phyloP scores from a whole-genome alignment of 306 rosid species.

The Cucumis sativus region DNA sequence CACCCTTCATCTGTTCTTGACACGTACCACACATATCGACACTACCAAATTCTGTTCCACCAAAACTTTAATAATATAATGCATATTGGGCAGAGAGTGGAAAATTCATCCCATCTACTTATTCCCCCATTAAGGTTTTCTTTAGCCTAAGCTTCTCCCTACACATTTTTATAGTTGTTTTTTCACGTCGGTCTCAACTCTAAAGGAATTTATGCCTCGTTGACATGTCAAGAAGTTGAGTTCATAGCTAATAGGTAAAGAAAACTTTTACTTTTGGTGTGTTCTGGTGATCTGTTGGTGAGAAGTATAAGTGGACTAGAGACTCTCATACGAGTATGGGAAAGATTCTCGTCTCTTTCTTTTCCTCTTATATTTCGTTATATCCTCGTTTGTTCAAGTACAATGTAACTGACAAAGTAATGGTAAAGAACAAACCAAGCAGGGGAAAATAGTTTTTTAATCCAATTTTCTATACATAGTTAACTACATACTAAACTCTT shows the following conservation, averaged over 20 bases:
- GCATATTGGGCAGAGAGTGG: background rate
- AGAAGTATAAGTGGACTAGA: background rate
- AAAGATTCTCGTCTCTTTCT: background rate
- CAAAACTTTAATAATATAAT: background rate
- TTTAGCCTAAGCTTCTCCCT: background rate
- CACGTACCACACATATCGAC: background rate
- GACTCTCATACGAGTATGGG: background rate
- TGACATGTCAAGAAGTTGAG: background rate
- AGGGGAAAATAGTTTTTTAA: background rate
- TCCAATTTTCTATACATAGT: no score
- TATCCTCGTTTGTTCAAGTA: background rate
- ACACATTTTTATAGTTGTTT: background rate
- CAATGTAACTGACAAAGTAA: background rate
- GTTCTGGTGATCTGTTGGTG: background rate
- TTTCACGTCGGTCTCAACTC: background rate
- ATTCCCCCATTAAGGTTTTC: background rate
- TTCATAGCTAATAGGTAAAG: background rate
- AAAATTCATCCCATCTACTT: background rate
- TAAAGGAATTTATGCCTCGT: background rate
- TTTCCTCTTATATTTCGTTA: background rate
- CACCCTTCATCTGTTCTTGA: background rate
- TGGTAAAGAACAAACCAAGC: background rate
- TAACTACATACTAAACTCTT: background rate
- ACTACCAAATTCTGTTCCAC: background rate
- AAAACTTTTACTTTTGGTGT: background rate